Evolutionary conservation across 2,329 filamentous ascomycete species (phyloP).

Genomic region (Fusarium redolens): DNA sequence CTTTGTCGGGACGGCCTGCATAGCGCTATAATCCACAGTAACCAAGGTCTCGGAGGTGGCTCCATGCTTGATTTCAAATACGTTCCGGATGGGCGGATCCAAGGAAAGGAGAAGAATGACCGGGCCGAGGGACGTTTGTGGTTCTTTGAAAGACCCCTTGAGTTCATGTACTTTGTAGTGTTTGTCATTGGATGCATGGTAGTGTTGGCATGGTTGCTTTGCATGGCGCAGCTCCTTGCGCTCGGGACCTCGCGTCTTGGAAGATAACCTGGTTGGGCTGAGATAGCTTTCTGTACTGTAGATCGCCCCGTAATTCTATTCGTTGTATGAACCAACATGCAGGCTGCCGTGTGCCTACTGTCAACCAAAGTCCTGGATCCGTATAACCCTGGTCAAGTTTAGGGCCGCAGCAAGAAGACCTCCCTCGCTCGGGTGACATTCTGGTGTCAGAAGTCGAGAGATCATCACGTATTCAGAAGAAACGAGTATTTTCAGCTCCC

Average conservation of each 20-base stretch:
- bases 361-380: background rate
- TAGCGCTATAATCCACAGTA: slow-evolving; percentile 44
- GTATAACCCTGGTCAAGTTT: background rate
- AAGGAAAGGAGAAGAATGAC: slow-evolving; percentile 38
- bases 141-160: slow-evolving; percentile 40
- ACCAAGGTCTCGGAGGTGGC: slow-evolving; percentile 40
- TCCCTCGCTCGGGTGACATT: background rate
- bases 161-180: slow-evolving; percentile 39
- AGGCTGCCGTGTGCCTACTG: background rate
- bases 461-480: background rate
- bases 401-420: background rate
- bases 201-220: background rate
- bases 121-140: slow-evolving; percentile 15
- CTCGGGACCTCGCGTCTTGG: background rate
- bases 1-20: slow-evolving; percentile 45
- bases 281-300: background rate
- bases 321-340: background rate
- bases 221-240: background rate
- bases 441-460: background rate
- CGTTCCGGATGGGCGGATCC: slow-evolving; percentile 41
- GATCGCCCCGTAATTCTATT: background rate
- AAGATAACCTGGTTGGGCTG: background rate
- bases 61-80: slow-evolving; percentile 51
- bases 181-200: slow-evolving; percentile 34
- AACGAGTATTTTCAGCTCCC: background rate